These are phyloP conservation scores for Rhodotorula paludigena DNA, from an alignment of 768 basidiomycete genomes.

Conservation along the genomic window DNA sequence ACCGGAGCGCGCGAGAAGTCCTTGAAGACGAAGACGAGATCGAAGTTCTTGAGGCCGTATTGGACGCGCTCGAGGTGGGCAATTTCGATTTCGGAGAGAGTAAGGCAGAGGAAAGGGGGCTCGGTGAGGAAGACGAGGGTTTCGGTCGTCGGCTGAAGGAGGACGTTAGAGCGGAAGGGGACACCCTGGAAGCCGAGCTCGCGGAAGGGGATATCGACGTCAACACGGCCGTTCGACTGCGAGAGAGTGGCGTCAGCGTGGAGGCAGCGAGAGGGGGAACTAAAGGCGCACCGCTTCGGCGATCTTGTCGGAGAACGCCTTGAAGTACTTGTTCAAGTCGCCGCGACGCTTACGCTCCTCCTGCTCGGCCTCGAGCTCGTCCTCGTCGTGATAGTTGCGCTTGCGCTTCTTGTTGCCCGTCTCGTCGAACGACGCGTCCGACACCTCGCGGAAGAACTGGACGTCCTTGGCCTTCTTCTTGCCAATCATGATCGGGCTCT, in stretches of 20 bases:
- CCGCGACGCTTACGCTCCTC: constrained; percentile 86
- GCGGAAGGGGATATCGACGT: constrained; percentile 93
- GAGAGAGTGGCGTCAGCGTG: constrained; percentile 31
- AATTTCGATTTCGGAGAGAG: constrained; percentile 88
- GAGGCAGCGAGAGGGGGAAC: not conserved
- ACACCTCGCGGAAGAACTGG: constrained; percentile 96
- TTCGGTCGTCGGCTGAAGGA: constrained; percentile 91
- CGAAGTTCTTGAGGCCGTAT: constrained; percentile 92
- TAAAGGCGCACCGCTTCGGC: constrained; percentile 68
- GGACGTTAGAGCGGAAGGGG: constrained; percentile 88
- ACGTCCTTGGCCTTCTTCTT: constrained; percentile 98
- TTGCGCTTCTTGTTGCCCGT: constrained; percentile 98
- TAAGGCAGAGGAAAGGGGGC: constrained; percentile 91
- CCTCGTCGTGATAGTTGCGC: constrained; percentile 87
- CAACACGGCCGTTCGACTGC: constrained; percentile 75
- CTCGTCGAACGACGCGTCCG: constrained; percentile 96
- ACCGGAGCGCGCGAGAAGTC: constrained; percentile 88
- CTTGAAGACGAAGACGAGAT: constrained; percentile 93
- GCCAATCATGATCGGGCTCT: constrained; percentile 94
- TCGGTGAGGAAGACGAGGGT: constrained; percentile 94
- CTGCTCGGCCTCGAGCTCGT: constrained; percentile 98
- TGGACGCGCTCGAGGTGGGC: constrained; percentile 95
- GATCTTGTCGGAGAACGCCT: constrained; percentile 84
- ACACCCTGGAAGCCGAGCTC: constrained; percentile 97
- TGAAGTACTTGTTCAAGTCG: constrained; percentile 88